Percentiles rank a stretch among this genome's conserved stretches.
Evolutionary conservation across 345 rosid species (phyloP).

Genomic region (Kernera saxatilis): DNA sequence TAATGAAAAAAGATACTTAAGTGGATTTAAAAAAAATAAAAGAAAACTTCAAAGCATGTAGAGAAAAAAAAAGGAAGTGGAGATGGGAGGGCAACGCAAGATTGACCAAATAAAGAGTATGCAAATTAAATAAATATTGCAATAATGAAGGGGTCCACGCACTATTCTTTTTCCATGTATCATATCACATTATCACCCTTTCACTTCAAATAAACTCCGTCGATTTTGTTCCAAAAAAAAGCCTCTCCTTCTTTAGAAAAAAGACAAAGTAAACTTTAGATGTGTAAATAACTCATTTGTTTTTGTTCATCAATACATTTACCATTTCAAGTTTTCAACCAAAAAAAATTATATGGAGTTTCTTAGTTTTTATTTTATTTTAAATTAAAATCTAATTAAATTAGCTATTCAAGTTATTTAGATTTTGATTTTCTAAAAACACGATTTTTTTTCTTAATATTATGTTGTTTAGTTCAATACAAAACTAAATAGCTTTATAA

Average conservation of each 20-base stretch:
- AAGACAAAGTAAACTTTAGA: not conserved
- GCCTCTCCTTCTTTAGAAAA: not conserved
- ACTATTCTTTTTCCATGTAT: not conserved
- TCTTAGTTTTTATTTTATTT: not conserved
- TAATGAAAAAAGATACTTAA: not conserved
- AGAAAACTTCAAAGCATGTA: not conserved
- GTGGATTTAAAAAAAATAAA: not conserved
- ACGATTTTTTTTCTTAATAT: not conserved
- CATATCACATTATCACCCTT: not conserved
- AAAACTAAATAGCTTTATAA: not conserved
- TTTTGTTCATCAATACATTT: not conserved
- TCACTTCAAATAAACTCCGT: constrained; percentile 3
- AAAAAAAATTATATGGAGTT: not conserved
- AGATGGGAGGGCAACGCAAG: not conserved
- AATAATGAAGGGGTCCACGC: constrained; percentile 11
- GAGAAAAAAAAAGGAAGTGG: not conserved
- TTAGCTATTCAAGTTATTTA: not conserved
- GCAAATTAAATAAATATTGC: not conserved
- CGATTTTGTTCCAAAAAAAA: not conserved
- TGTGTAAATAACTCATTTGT: not conserved
- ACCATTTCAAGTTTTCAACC: not conserved
- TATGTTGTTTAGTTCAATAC: not conserved
- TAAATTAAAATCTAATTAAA: not conserved
- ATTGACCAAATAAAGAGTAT: constrained; percentile 18
- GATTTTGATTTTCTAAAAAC: not conserved